Conservation (phyloP, 2,329 filamentous ascomycete genomes). For the Aspergillus luchuensis region DNA sequence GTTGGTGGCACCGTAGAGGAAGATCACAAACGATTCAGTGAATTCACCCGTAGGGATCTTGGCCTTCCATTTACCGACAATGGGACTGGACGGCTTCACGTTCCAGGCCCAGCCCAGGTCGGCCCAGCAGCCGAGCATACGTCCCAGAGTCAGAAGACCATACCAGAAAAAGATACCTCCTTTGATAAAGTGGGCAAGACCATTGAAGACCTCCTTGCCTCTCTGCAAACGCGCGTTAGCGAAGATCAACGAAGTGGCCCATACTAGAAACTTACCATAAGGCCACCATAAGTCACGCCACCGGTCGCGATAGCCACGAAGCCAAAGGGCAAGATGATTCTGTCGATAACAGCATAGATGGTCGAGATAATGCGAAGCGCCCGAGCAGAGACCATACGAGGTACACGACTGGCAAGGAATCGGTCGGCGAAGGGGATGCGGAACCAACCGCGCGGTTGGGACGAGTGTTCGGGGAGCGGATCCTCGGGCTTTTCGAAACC, state of each 20-base stretch:
- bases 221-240: constrained; percentile 53
- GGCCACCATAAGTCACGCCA: constrained; percentile 74
- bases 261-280: constrained; percentile 68
- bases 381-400: constrained; percentile 57
- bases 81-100: constrained; percentile 63
- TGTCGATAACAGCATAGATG: constrained; percentile 70
- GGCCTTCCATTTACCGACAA: constrained; percentile 64
- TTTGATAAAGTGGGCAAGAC: constrained; percentile 91
- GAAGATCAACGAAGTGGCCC: not conserved
- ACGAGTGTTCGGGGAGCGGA: constrained; percentile 46
- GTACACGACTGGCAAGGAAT: constrained; percentile 58
- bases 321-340: constrained; percentile 74
- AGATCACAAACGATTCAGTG: constrained; percentile 85
- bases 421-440: constrained; percentile 50
- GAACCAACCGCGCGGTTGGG: constrained; percentile 44
- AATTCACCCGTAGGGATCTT: constrained; percentile 78
- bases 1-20: constrained; percentile 84
- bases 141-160: constrained; percentile 79
- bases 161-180: constrained; percentile 95
- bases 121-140: constrained; percentile 87
- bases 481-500: constrained; percentile 51
- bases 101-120: constrained; percentile 98
- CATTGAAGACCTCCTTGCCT: constrained; percentile 71
- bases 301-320: constrained; percentile 74
- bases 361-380: constrained; percentile 61